Evolutionary conservation across 2,329 filamentous ascomycete species (phyloP), one percentile per base, ranked within the genome.

Genomic region (Pseudogymnoascus sp.): DNA sequence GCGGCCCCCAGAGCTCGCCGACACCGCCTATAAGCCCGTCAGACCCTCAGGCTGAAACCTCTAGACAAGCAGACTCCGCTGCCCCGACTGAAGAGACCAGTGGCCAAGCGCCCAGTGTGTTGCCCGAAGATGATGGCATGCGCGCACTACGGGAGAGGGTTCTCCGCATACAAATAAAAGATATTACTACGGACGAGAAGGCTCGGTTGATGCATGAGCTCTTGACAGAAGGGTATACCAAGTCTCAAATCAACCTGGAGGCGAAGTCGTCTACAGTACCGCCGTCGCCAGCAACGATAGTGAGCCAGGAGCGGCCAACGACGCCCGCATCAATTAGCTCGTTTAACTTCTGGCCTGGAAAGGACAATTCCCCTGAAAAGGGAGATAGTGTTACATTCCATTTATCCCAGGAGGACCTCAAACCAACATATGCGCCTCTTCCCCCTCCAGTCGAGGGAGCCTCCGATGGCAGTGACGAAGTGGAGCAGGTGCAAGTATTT

Each of bases 71-170:
- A 8, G n/a, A 13, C 9, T 12, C 48, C 33, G 29, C 27, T 55
- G 9, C 8, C 8, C 27, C 48, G 29, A 3, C 29, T 8, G n/a
- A 15, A 4, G n/a, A 33, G 9, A 29, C 29, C 9, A 33, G 29
- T 33, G 48, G 25, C 25, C 64, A 66, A 3, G 66, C 67, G 17
- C 68, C 66, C 42, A 65, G 63, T 35, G 69, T 70, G 12, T 62
- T 74, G 10, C 89, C 90, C 1, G 90, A 88, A 71, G 88, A 93
- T 70, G 90, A 94, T 78, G 90, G 90, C 48, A 92, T 91, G 87
- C 79, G 82, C 15, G 74, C 77, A 61, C 74, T 93, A 68, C 81
- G 90, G 68, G 80, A 77, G 66, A 84, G 84, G 65, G 91, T 94
- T 66, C 80, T 88, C 63, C 78, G 78, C 21, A 88, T 93, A 65